phyloP scores from a whole-genome alignment of 176 grass and related monocot species.

The Alopecurus myosuroides region DNA sequence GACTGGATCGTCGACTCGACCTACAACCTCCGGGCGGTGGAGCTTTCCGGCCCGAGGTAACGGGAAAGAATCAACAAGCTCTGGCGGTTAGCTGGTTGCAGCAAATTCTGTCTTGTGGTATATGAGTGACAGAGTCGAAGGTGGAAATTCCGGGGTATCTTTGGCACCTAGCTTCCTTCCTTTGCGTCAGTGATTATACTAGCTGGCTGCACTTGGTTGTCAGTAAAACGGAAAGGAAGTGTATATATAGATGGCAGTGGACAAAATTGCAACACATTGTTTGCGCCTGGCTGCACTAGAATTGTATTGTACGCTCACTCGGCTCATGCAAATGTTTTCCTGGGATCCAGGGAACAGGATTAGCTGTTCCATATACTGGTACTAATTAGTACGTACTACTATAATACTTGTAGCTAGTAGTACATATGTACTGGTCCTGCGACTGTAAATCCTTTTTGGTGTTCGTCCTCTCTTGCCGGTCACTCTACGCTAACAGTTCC shows the following conservation, averaged over 20 bases:
- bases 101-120: slow-evolving; percentile 8
- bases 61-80: not conserved
- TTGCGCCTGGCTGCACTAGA: not conserved
- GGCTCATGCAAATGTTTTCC: not conserved
- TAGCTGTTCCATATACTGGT: too few relatives aligned
- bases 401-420: too few relatives aligned
- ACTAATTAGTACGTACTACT: too few relatives aligned
- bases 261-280: not conserved
- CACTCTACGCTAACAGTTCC: too few relatives aligned
- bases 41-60: slow-evolving; percentile 73
- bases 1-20: slow-evolving; percentile 64
- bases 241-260: not conserved
- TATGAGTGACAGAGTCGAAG: slow-evolving; percentile 2
- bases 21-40: slow-evolving; percentile 36
- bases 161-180: not conserved
- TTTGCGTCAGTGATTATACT: not conserved
- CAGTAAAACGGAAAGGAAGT: not conserved
- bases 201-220: not conserved
- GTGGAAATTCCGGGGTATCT: not conserved
- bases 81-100: not conserved
- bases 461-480: too few relatives aligned
- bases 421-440: too few relatives aligned
- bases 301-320: not conserved
- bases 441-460: too few relatives aligned
- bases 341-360: not conserved